Evolutionary conservation across 768 basidiomycete genomes (phyloP), one percentile per base, ranked within the genome.

Genomic region (Hebeloma cylindrosporum): DNA sequence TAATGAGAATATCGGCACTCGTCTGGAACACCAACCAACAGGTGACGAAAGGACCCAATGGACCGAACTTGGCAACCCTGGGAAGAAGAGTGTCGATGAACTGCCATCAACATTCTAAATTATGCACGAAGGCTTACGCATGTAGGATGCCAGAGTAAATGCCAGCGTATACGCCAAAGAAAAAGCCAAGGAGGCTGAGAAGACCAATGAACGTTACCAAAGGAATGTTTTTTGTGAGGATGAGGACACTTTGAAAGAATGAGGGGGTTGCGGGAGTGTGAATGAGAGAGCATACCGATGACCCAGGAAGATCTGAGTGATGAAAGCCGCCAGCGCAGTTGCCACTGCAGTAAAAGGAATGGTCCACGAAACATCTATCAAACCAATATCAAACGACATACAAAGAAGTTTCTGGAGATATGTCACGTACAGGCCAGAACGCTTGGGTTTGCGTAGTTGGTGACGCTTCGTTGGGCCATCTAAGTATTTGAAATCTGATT

Each of bases 21-120:
- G 75, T 72, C 50, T 78, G 77, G 57, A 72, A 67, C 0, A 58
- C 61, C 11, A 78, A 58, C 77, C 77, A 78, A 21, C 69, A 67
- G 16, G 66, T 73, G 14, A 73, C 76, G 22, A 68, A 64, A 2
- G 66, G 66, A 1, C 63, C 65, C n/a, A 78, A 51, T 11, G 64
- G 63, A 4, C 57, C 61, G 14, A 78, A 66, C 10, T 76, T 63
- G 2, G 66, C 62, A n/a, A 73, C 56, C 14, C 75, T 80, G 34
- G 8, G 34, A 33, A 3, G 3, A 11, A 14, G 26, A 10, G 8
- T 44, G 16, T 28, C 48, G 28, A 22, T 11, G 7, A n/a, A n/a
- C n/a, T n/a, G 8, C 27, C 5, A 18, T 7, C 4, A 29, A 37
- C 7, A n/a, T n/a, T n/a, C n/a, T n/a, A n/a, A 13, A 8, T 5